phyloP scores from a whole-genome alignment of 352 stramenopile species.

The Phytopythium sindhum region DNA sequence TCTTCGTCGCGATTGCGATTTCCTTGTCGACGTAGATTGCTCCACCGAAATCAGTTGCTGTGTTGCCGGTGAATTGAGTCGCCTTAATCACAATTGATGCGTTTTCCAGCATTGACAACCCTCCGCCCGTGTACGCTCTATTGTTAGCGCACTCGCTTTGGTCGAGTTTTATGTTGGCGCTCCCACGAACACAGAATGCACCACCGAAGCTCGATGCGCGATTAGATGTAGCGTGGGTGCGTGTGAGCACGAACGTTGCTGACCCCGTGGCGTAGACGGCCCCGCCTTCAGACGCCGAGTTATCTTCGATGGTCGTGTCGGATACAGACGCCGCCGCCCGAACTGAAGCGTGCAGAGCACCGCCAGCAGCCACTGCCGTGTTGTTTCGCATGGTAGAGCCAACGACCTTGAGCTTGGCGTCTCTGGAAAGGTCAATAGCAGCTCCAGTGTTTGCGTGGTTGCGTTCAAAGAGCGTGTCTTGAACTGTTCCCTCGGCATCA shows the following conservation, averaged over 20 bases:
- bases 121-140: constrained; percentile 43
- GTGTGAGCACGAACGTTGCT: constrained; percentile 17
- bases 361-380: constrained; percentile 26
- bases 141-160: constrained; percentile 28
- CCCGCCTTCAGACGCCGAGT: constrained; percentile 42
- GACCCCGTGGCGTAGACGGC: constrained; percentile 44
- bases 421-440: constrained; percentile 47
- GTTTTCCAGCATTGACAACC: constrained; percentile 37
- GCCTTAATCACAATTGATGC: constrained; percentile 19
- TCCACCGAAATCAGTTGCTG: constrained; percentile 46
- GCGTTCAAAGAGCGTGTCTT: constrained; percentile 29
- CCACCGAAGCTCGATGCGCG: constrained; percentile 43
- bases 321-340: constrained; percentile 29
- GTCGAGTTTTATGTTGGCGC: constrained; percentile 16
- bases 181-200: constrained; percentile 27
- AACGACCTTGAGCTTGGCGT: constrained; percentile 25
- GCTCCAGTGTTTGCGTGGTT: constrained; percentile 39
- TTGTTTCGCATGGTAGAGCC: constrained; percentile 35
- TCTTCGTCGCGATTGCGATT: neutral
- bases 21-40: constrained; percentile 48
- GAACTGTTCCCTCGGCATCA: constrained; percentile 33
- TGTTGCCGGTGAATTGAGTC: constrained; percentile 36
- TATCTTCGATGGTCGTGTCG: constrained; percentile 28
- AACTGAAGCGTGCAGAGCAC: constrained; percentile 47
- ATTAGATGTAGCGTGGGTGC: constrained; percentile 20